Evolutionary conservation across 768 basidiomycete species (phyloP), one percentile per base, ranked within the genome.

Genomic region (Phaffia australis): DNA sequence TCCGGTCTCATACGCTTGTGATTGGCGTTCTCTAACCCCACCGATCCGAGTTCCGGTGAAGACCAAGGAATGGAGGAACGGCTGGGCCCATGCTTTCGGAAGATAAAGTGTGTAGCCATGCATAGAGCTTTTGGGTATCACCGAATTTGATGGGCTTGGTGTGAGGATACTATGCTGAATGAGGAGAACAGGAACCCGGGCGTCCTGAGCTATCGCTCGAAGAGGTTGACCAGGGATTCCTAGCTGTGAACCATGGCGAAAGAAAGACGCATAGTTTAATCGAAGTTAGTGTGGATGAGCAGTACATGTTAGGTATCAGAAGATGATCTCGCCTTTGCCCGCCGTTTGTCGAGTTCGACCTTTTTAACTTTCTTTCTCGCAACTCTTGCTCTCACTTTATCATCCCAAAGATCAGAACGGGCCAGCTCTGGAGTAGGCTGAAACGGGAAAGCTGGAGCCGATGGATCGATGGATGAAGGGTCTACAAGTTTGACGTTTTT

Each of bases 81-180:
- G 81, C 86, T 91, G 94, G 0, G 83, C 82, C 91, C 92, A 98
- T 16, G 89, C 91, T 1, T 83, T 79, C 3, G 94, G 94, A 42
- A 94, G 75, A 56, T 95, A 79, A 11, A 99, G 78, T 9, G 85
- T 90, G 87, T 89, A 95, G 49, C 93, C 92, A 71, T 91, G 85
- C 35, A 90, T 78, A 1, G 81, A 49, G 30, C 46, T 52, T 7
- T 61, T 23, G 42, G 54, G 46, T 32, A 60, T 27, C 18, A 72
- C 62, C 2, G 76, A 46, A n/a, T 74, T 64, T 4, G 73, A 56
- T 1, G 55, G 49, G 21, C 68, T 46, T 8, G 60, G 18, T 1
- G 59, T 47, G 32, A 60, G 56, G 57, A 88, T 72, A 14, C 89
- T 86, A 25, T 84, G 84, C 73, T 92, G 90, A 8, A 93, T 82